Conservation (phyloP, 2,329 filamentous ascomycete genomes). For the Metarhizium robertsii region DNA sequence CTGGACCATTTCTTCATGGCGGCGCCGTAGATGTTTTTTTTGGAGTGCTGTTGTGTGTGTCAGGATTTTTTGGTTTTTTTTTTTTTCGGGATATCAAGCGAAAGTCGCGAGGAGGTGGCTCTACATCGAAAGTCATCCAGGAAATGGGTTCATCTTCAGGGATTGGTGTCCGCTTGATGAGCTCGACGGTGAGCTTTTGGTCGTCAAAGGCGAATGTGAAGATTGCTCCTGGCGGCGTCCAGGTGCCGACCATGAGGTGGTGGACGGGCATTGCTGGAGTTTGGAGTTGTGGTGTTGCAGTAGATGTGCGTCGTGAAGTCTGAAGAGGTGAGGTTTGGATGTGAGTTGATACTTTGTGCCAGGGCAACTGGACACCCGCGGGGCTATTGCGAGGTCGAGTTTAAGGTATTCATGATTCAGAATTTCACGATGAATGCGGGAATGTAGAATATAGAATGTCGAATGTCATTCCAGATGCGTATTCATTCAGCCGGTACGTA, state of each 20-base stretch:
- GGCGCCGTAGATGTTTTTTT: slow-evolving; percentile 79
- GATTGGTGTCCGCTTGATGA: slow-evolving; percentile 75
- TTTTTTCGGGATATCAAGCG: too few relatives aligned
- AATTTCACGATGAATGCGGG: too few relatives aligned
- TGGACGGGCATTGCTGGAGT: slow-evolving; percentile 58
- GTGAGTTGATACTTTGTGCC: too few relatives aligned
- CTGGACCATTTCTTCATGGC: slow-evolving; percentile 93
- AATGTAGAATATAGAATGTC: too few relatives aligned
- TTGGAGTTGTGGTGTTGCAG: not conserved
- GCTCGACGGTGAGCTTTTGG: slow-evolving; percentile 60
- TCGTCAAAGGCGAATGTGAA: slow-evolving; percentile 86
- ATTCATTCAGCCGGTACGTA: too few relatives aligned
- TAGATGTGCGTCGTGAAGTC: too few relatives aligned
- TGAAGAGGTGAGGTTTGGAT: too few relatives aligned
- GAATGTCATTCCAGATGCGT: too few relatives aligned
- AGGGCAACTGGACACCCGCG: too few relatives aligned
- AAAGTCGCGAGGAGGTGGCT: slow-evolving; percentile 17
- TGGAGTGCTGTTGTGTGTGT: slow-evolving; percentile 49
- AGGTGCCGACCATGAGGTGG: slow-evolving; percentile 86
- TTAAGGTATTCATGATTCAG: too few relatives aligned
- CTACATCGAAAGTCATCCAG: slow-evolving; percentile 85
- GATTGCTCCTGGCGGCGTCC: slow-evolving; percentile 82
- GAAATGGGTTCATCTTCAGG: slow-evolving; percentile 80
- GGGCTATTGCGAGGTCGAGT: too few relatives aligned
- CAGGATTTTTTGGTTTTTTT: not conserved